Evolutionary conservation across 1,284 basidiomycete species (phyloP).

Genomic region (Microbotryomycetes sp.): DNA sequence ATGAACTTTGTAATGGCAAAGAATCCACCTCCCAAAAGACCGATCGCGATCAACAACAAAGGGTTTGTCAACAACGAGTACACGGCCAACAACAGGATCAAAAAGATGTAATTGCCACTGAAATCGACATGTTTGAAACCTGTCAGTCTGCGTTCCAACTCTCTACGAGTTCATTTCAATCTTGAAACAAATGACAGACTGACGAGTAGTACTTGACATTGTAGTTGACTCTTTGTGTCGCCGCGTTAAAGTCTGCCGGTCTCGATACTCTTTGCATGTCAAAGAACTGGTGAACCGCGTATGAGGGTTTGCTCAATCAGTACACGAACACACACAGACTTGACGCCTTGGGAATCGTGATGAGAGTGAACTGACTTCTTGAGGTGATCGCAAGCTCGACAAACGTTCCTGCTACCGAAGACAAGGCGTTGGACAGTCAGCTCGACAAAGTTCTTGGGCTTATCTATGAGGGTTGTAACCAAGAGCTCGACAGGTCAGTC

Average conservation of each 20-base stretch:
- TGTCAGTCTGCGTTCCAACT: slow-evolving; percentile 55
- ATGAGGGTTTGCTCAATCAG: neutral
- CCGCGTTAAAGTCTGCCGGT: slow-evolving; percentile 26
- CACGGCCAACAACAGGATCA: slow-evolving; percentile 72
- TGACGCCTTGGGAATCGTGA: neutral
- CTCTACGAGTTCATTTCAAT: slow-evolving; percentile 83
- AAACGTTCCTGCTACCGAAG: slow-evolving; percentile 17
- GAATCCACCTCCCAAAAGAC: slow-evolving; percentile 88
- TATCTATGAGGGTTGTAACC: neutral
- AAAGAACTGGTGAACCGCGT: slow-evolving; percentile 26
- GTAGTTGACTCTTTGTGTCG: slow-evolving; percentile 17
- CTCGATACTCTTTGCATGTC: slow-evolving; percentile 27
- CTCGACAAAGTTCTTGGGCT: neutral
- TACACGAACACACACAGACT: neutral
- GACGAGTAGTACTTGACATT: slow-evolving; percentile 18
- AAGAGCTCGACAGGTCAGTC: too few species aligned
- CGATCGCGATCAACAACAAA: slow-evolving; percentile 71
- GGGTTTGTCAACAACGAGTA: slow-evolving; percentile 84
- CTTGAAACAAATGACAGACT: slow-evolving; percentile 39
- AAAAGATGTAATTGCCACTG: slow-evolving; percentile 76
- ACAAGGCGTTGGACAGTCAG: neutral
- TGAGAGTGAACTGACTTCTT: slow-evolving; percentile 13
- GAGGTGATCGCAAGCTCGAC: slow-evolving; percentile 21
- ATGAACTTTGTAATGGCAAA: slow-evolving; percentile 73
- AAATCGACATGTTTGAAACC: neutral